phyloP scores from a whole-genome alignment of 225 moss, liverwort and hornwort species.

The Marchantia polymorpha region DNA sequence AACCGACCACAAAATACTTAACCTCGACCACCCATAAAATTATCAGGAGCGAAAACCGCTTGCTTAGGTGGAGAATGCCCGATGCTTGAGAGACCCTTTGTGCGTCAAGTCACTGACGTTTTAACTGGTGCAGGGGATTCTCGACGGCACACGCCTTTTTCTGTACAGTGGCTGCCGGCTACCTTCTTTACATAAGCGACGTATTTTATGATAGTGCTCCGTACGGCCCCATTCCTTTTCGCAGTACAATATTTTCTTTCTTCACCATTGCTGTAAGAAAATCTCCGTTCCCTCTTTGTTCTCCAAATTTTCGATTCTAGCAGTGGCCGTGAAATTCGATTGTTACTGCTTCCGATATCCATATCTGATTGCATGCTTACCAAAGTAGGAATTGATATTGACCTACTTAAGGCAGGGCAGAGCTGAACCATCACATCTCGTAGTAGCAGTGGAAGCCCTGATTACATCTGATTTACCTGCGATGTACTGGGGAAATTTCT shows the following conservation, averaged over 20 bases:
- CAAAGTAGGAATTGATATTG: background rate
- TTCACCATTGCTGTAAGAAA: slow-evolving; percentile 64
- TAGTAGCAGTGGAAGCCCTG: no score
- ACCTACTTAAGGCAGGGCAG: no score
- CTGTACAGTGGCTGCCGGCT: slow-evolving; percentile 54
- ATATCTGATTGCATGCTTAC: background rate
- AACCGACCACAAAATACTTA: no score
- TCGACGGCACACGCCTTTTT: slow-evolving; percentile 83
- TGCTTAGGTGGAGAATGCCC: background rate
- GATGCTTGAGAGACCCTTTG: background rate
- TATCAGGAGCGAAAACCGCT: background rate
- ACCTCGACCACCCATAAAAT: no score
- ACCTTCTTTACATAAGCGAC: slow-evolving; percentile 75
- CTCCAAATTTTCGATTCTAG: background rate
- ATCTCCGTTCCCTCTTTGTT: background rate
- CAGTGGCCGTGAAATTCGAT: background rate
- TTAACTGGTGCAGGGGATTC: slow-evolving; percentile 54
- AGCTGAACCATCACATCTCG: no score
- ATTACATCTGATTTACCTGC: no score
- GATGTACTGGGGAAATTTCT: no score
- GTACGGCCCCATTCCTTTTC: slow-evolving; percentile 72
- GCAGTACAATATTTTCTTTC: slow-evolving; percentile 82
- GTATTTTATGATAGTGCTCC: slow-evolving; percentile 61
- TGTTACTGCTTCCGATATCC: background rate
- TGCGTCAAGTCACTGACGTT: background rate